Conservation (phyloP, 805 yeast species). For the Ogataea haglerorum region DNA sequence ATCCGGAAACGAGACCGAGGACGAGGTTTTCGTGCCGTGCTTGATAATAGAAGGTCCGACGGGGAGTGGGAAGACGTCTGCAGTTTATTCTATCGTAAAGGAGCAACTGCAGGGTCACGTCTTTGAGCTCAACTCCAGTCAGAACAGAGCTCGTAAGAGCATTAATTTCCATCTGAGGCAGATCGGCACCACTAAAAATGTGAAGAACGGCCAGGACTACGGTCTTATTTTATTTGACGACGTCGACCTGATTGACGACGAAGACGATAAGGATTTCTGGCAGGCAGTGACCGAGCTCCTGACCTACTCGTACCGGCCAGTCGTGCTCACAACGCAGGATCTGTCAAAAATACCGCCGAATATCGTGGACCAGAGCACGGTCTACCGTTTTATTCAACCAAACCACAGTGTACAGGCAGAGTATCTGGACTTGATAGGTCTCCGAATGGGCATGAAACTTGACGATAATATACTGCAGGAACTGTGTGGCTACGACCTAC, state of each 20-base stretch:
- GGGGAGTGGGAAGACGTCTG: slow-evolving; percentile 77
- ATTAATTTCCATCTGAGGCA: slow-evolving; percentile 65
- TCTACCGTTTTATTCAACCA: slow-evolving; percentile 20
- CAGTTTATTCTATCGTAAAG: slow-evolving; percentile 64
- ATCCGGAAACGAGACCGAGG: slow-evolving; percentile 26
- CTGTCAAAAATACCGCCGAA: slow-evolving; percentile 26
- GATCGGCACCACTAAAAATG: slow-evolving; percentile 78
- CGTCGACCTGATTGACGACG: slow-evolving; percentile 74
- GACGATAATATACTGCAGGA: slow-evolving; percentile 18
- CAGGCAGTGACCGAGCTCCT: slow-evolving; percentile 58
- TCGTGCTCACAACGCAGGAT: slow-evolving; percentile 31
- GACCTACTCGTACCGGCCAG: slow-evolving; percentile 34
- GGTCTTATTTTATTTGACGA: slow-evolving; percentile 82
- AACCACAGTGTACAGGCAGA: slow-evolving; percentile 4
- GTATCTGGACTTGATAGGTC: slow-evolving; percentile 29
- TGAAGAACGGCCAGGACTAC: slow-evolving; percentile 45
- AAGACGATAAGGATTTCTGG: slow-evolving; percentile 82
- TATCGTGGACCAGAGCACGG: slow-evolving; percentile 30
- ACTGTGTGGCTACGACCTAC: slow-evolving; percentile 20
- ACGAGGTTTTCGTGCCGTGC: slow-evolving; percentile 53
- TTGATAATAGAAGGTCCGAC: slow-evolving; percentile 64
- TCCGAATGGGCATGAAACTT: slow-evolving; percentile 25
- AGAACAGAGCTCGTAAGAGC: slow-evolving; percentile 68
- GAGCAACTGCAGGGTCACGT: slow-evolving; percentile 62
- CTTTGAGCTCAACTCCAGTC: slow-evolving; percentile 78